Conservation (phyloP, 2,329 filamentous ascomycete species). For the Parastagonospora avenae region DNA sequence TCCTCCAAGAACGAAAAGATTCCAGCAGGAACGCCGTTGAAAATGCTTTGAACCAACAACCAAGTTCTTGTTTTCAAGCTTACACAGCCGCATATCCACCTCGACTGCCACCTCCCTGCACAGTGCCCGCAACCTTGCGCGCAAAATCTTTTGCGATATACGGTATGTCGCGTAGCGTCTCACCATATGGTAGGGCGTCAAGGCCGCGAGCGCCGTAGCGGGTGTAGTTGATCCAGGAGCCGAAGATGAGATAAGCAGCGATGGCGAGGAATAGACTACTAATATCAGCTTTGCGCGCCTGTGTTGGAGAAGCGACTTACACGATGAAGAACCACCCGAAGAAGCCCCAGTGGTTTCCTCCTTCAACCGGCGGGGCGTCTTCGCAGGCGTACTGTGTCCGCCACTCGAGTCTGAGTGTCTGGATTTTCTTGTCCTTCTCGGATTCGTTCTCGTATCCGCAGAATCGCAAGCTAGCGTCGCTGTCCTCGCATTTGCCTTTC, state of each 20-base stretch:
- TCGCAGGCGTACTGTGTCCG: slow-evolving; percentile 82
- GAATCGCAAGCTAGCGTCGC: slow-evolving; percentile 69
- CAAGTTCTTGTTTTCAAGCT: slow-evolving; percentile 16
- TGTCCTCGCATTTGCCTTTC: slow-evolving; percentile 40
- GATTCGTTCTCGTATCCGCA: slow-evolving; percentile 68
- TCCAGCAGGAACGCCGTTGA: not conserved
- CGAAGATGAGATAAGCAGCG: slow-evolving; percentile 93
- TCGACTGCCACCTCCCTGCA: slow-evolving; percentile 81
- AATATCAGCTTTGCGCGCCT: slow-evolving; percentile 9
- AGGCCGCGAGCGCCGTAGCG: slow-evolving; percentile 93
- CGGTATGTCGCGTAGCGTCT: slow-evolving; percentile 88
- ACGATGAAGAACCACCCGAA: slow-evolving; percentile 97
- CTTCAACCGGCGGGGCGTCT: slow-evolving; percentile 50
- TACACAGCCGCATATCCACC: slow-evolving; percentile 95
- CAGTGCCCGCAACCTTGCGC: slow-evolving; percentile 76
- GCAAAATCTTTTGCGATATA: slow-evolving; percentile 91
- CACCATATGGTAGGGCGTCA: slow-evolving; percentile 91
- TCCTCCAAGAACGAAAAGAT: not conserved
- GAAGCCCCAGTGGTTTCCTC: slow-evolving; percentile 79
- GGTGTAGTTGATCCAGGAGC: slow-evolving; percentile 98
- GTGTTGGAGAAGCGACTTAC: slow-evolving; percentile 58
- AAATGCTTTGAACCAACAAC: too few relatives aligned
- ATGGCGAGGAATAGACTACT: slow-evolving; percentile 79
- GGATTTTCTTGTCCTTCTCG: slow-evolving; percentile 56
- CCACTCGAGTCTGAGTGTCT: slow-evolving; percentile 80